phyloP scores from a whole-genome alignment of 495 filamentous ascomycete species.

The Aspergillus saccharolyticus region DNA sequence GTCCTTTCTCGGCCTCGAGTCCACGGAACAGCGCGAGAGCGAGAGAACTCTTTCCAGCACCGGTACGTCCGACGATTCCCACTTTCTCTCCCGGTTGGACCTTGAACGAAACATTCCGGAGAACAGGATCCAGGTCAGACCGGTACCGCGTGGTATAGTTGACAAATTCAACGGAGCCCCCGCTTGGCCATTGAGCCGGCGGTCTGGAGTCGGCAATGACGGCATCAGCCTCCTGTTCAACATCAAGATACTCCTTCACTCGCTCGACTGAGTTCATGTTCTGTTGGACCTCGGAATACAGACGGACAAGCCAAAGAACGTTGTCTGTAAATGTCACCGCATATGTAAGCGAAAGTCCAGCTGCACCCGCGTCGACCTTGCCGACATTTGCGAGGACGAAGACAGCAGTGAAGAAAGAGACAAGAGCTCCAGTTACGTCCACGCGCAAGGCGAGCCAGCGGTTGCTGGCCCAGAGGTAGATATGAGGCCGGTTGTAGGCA shows the following conservation, averaged over 20 bases:
- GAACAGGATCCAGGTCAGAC: conserved; percentile 76
- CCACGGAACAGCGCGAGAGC: conserved; percentile 94
- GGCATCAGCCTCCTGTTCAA: conserved; percentile 84
- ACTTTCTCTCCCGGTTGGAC: conserved; percentile 87
- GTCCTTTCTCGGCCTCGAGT: conserved; percentile 87
- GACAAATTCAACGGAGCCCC: conserved; percentile 81
- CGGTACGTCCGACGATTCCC: conserved; percentile 93
- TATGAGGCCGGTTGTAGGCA: conserved; percentile 86
- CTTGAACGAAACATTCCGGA: conserved; percentile 78
- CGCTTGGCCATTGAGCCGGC: conserved; percentile 72
- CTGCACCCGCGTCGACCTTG: conserved; percentile 84
- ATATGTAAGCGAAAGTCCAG: conserved; percentile 95
- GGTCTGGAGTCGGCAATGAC: conserved; percentile 77
- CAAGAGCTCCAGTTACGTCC: conserved; percentile 83
- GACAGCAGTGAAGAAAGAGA: conserved; percentile 89
- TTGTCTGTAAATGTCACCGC: conserved; percentile 97
- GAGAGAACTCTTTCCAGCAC: conserved; percentile 94
- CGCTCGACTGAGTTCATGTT: conserved; percentile 99
- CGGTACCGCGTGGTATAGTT: conserved; percentile 88
- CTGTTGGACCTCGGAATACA: conserved; percentile 96
- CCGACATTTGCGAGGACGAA: conserved; percentile 85
- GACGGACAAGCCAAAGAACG: conserved; percentile 89
- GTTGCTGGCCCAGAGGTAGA: conserved; percentile 96
- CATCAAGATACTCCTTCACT: conserved; percentile 92
- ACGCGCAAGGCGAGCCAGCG: conserved; percentile 94